These are phyloP conservation scores for Saprolegnia diclina DNA, from an alignment of 352 stramenopile genomes.

Conservation along the genomic window DNA sequence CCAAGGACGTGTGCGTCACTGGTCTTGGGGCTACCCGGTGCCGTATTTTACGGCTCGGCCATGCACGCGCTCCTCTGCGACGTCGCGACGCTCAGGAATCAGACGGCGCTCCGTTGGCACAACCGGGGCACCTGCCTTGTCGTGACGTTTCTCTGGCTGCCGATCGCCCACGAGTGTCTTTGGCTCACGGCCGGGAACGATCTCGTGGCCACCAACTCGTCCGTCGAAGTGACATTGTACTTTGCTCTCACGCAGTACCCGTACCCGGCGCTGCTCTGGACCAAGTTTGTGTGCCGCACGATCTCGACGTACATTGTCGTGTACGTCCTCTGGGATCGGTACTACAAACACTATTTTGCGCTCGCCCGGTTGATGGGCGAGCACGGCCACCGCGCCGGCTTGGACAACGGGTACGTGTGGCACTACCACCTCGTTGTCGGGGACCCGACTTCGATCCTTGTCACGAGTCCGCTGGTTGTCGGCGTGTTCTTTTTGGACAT, in stretches of 20 bases:
- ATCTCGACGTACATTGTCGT: neutral
- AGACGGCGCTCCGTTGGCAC: neutral
- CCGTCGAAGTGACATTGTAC: neutral
- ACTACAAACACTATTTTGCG: constrained; percentile 2
- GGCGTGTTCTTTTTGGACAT: neutral
- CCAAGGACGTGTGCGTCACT: neutral
- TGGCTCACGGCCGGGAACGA: neutral
- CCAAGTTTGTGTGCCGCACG: neutral
- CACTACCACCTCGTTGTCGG: neutral
- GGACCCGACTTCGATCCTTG: neutral
- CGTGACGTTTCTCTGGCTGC: neutral
- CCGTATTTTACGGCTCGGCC: neutral
- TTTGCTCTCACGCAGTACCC: neutral
- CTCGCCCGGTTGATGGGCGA: neutral
- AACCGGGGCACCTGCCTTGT: neutral
- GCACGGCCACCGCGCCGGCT: neutral
- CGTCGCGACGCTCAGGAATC: neutral
- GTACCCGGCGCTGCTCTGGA: constrained; percentile 4
- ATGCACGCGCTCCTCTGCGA: neutral
- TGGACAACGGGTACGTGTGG: neutral
- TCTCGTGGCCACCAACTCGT: neutral
- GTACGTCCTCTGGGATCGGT: neutral
- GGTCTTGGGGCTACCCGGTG: neutral
- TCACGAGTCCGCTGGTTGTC: constrained; percentile 1
- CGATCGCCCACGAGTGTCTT: constrained; percentile 6